Evolutionary conservation across 176 grass and related monocot species (phyloP).

Genomic region (Eremochloa ophiuroides): DNA sequence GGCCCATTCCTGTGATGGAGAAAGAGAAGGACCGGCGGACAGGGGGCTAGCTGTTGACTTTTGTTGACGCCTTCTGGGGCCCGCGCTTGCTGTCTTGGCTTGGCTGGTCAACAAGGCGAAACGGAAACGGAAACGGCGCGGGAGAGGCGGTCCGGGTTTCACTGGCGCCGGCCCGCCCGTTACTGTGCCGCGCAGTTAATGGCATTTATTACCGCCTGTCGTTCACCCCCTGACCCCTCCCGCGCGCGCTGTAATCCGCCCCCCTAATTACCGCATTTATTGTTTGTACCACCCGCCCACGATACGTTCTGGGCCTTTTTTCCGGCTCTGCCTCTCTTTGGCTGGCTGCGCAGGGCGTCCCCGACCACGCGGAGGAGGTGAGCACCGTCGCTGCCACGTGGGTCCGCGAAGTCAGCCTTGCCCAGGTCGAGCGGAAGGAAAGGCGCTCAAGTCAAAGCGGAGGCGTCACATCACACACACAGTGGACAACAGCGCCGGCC

Average conservation of each 20-base stretch:
- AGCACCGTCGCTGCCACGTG: neutral
- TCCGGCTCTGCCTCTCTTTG: neutral
- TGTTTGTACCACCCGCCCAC: slow-evolving; percentile 27
- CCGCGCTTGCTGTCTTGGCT: neutral
- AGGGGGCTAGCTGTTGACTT: neutral
- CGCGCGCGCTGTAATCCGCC: slow-evolving; percentile 10
- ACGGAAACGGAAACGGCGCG: too few relatives aligned
- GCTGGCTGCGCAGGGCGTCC: neutral
- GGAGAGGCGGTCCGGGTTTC: neutral
- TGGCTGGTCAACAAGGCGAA: neutral
- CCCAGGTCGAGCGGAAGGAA: neutral
- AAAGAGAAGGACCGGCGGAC: too few relatives aligned
- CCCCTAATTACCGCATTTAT: slow-evolving; percentile 46
- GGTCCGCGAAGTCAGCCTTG: neutral
- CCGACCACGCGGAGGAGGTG: neutral
- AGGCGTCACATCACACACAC: neutral
- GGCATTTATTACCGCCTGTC: slow-evolving; percentile 30
- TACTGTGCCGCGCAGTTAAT: slow-evolving; percentile 36
- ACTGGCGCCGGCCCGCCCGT: neutral
- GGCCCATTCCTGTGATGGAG: too few relatives aligned
- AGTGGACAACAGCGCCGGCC: neutral
- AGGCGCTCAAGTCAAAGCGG: neutral
- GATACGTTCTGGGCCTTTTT: neutral
- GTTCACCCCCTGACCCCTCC: neutral
- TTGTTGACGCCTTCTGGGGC: neutral